phyloP scores from a whole-genome alignment of 2,329 filamentous ascomycete genomes.

The Phyllosticta paracitricarpa region DNA sequence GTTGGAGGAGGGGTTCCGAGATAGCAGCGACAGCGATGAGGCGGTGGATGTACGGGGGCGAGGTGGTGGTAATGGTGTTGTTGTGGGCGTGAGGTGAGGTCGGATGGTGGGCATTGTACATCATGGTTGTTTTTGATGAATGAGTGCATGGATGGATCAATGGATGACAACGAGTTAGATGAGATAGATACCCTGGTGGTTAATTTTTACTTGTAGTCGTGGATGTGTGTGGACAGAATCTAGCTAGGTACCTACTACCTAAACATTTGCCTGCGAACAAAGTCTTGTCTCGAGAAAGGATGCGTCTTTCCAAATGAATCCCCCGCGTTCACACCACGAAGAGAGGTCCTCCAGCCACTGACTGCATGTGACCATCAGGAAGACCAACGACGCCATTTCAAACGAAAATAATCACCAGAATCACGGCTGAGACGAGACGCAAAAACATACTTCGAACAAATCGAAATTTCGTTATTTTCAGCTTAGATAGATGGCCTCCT shows the following conservation, averaged over 20 bases:
- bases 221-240: too few species aligned
- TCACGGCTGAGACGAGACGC: too few species aligned
- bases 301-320: too few species aligned
- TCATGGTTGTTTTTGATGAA: neutral
- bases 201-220: neutral
- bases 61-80: neutral
- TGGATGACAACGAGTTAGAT: neutral
- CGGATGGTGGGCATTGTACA: neutral
- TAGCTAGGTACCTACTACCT: too few species aligned
- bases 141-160: too few species aligned
- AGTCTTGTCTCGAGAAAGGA: too few species aligned
- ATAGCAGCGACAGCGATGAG: constrained; percentile 57
- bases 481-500: neutral
- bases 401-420: too few species aligned
- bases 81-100: neutral
- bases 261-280: too few species aligned
- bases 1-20: constrained; percentile 64
- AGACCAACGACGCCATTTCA: too few species aligned
- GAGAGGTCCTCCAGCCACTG: too few species aligned
- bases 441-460: neutral
- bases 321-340: too few species aligned
- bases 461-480: neutral
- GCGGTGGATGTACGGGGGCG: neutral
- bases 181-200: neutral
- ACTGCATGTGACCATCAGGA: too few species aligned